Evolutionary conservation across 83 land plant genomes (phyloP).

Genomic region (Picea abies): DNA sequence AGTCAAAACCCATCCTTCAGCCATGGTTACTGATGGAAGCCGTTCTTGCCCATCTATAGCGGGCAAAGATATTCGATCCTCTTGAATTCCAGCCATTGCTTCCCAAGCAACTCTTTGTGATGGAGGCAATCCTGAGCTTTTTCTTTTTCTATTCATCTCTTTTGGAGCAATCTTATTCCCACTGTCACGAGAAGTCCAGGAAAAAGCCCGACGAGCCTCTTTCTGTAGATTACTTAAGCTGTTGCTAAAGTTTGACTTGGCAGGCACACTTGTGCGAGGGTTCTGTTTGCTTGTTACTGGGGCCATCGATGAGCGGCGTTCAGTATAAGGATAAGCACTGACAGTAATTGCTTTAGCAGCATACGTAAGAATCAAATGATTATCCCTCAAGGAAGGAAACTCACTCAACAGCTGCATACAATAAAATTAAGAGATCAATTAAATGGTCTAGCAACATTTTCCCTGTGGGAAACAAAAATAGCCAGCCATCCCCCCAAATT

Average conservation of each 20-base stretch:
- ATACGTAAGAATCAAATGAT: slow-evolving; percentile 69
- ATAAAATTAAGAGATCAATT: background rate
- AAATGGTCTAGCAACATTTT: background rate
- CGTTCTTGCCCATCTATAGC: slow-evolving; percentile 79
- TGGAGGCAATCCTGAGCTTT: slow-evolving; percentile 73
- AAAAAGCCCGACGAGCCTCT: slow-evolving; percentile 79
- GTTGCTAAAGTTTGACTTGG: slow-evolving; percentile 57
- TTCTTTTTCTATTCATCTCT: slow-evolving; percentile 77
- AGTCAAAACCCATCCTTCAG: slow-evolving; percentile 93
- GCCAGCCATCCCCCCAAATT: background rate
- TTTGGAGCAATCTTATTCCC: slow-evolving; percentile 71
- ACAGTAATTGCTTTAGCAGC: slow-evolving; percentile 90
- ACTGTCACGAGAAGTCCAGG: slow-evolving; percentile 83
- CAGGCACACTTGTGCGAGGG: slow-evolving; percentile 36
- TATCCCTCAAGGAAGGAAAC: slow-evolving; percentile 91
- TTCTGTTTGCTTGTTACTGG: slow-evolving; percentile 49
- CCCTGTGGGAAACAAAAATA: background rate
- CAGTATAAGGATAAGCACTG: slow-evolving; percentile 52
- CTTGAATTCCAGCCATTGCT: slow-evolving; percentile 87
- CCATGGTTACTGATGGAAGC: slow-evolving; percentile 71
- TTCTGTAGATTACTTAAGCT: slow-evolving; percentile 66
- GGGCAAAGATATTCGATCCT: slow-evolving; percentile 58
- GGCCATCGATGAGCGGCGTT: slow-evolving; percentile 46
- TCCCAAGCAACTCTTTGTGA: slow-evolving; percentile 91
- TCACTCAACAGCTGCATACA: slow-evolving; percentile 80